Evolutionary conservation across 768 basidiomycete genomes (phyloP), one percentile per base, ranked within the genome.

Genomic region (Symmetrospora coprosmae): DNA sequence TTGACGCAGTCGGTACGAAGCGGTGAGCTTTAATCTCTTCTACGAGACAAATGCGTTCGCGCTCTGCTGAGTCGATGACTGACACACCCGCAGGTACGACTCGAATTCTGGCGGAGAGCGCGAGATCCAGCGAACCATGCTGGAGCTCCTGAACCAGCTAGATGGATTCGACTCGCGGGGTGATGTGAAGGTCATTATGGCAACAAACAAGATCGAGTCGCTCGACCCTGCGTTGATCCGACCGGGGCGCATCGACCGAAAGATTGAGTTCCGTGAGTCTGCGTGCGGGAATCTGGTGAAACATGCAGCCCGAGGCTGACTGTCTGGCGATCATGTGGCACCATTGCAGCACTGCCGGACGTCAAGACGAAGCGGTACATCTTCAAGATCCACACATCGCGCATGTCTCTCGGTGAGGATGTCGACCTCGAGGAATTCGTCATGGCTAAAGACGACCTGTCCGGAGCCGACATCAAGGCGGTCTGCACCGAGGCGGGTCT

Each of bases 151-250:
- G 50, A 99, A 99, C 72, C 94, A 99, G 74, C 79, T 99, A 38
- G 94, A 99, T 68, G 94, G 94, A n/a, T 97, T 99, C 73, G 94
- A 99, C 71, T 90, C 90, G 4, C 83, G 91, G 58, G 92, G 92
- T n/a, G 94, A 97, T 71, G 91, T 99, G 61, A 99, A 97, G 74
- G 92, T 99, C 66, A 96, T 99, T 72, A 97, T 97, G 94, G 94
- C 94, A 13, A 99, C 94, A 4, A 99, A 99, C 76, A 83, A 80
- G 75, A 99, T 99, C 68, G 92, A 97, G 72, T 83, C 88, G 2
- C 80, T 99, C 28, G 94, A 99, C 73, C 94, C 94, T 55, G 94
- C 94, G 17, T 82, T 99, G 62, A 94, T 99, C 69, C 86, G 94
- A 50, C 94, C 94, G 4, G 94, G 94, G 46, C 88, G 94, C 69